A percentile compares a stretch with the other conserved stretches of the same genome.
phyloP scores from a whole-genome alignment of 73 alveolate genomes.

The Paraurostyla sp. region DNA sequence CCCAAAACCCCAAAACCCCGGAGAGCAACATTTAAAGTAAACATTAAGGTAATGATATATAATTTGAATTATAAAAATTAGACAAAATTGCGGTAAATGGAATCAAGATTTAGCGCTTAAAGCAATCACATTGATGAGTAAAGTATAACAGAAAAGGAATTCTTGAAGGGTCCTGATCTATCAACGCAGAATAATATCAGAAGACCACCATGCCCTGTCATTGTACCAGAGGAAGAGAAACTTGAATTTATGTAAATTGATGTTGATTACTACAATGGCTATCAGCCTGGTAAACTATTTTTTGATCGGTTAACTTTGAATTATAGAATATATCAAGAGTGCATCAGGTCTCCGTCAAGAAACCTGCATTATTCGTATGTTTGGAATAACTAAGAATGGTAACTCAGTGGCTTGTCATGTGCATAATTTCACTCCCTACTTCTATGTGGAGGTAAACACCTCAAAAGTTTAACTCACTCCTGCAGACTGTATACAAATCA shows the following conservation, averaged over 20 bases:
- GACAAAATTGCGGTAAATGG: slow-evolving; percentile 58
- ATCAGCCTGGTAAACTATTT: slow-evolving; percentile 73
- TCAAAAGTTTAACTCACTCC: background rate
- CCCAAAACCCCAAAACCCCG: too few relatives aligned
- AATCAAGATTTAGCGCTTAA: slow-evolving; percentile 43
- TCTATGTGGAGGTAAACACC: slow-evolving; percentile 92
- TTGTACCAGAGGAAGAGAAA: slow-evolving; percentile 58
- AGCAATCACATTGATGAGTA: too few relatives aligned
- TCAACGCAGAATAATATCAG: background rate
- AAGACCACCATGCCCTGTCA: slow-evolving; percentile 64
- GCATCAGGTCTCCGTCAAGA: slow-evolving; percentile 30
- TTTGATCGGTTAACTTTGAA: background rate
- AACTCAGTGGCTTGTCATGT: slow-evolving; percentile 96
- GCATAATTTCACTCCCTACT: slow-evolving; percentile 96
- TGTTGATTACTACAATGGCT: slow-evolving; percentile 83
- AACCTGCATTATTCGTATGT: slow-evolving; percentile 89
- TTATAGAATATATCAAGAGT: slow-evolving; percentile 24
- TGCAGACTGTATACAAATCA: background rate
- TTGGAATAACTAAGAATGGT: slow-evolving; percentile 97
- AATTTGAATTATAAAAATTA: too few relatives aligned
- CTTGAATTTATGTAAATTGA: slow-evolving; percentile 91
- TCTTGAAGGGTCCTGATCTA: slow-evolving; percentile 52
- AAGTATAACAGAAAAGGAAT: slow-evolving; percentile 28
- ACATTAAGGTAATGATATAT: background rate
- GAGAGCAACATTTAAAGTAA: too few relatives aligned